Percentiles rank a stretch among this genome's conserved stretches.
Evolutionary conservation across 805 yeast genomes (phyloP).

Genomic region (Nakazawaea peltata): DNA sequence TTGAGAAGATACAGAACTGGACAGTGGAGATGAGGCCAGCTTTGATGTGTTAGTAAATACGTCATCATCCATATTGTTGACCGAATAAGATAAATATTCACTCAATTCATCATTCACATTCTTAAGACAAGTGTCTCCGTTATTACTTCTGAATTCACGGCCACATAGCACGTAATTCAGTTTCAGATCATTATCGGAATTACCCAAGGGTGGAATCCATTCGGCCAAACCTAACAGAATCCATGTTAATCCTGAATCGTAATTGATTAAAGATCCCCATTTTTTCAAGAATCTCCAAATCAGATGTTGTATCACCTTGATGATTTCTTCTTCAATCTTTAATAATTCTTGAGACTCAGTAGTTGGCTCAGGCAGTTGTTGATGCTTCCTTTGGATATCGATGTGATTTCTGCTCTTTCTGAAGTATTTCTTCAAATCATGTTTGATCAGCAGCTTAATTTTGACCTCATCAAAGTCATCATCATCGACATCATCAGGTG

Average conservation of each 20-base stretch:
- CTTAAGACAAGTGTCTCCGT: conserved; percentile 25
- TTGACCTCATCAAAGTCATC: conserved; percentile 22
- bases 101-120: conserved; percentile 23
- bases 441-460: conserved; percentile 29
- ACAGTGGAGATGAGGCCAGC: conserved; percentile 1
- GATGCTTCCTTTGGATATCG: conserved; percentile 6
- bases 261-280: conserved; percentile 74
- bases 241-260: conserved; percentile 83
- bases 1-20: not conserved
- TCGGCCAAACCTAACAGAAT: conserved; percentile 82
- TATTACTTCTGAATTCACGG: conserved; percentile 29
- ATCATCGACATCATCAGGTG: conserved; percentile 41
- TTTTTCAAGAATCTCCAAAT: conserved; percentile 57
- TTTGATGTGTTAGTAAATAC: not conserved
- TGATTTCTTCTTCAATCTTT: conserved; percentile 42
- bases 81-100: conserved; percentile 15
- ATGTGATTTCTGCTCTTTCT: conserved; percentile 32
- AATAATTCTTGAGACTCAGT: conserved; percentile 14
- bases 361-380: not conserved
- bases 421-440: conserved; percentile 57
- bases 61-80: not conserved
- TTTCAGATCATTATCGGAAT: conserved; percentile 17
- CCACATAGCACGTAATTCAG: conserved; percentile 50
- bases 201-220: conserved; percentile 64
- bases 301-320: conserved; percentile 49